Base-by-base conservation (phyloP, 495 filamentous ascomycete genomes). In the Cercophora scortea region DNA sequence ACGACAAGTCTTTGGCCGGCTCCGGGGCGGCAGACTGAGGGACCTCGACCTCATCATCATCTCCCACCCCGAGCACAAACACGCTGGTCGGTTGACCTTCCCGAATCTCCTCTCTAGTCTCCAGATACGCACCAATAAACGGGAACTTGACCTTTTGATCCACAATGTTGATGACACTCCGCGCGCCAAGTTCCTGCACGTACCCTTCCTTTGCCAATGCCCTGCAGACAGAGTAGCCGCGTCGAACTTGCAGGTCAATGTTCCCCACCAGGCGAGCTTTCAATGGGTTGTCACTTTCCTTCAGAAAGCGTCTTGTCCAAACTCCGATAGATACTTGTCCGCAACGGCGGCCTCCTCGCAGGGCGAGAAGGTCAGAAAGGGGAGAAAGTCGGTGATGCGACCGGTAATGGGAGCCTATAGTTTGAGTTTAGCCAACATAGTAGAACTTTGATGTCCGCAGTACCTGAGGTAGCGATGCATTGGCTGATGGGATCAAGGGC, bases 301-400 rank as follows among this genome's bases (percentile, higher is more conserved):
- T 54, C n/a, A 77, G 58, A 1, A 64, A 8, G 75, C 59, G 6
- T 66, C 51, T 1, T 51, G 45, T 15, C 51, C 61, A 8, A 77
- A 55, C 16, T 65, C 60, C 0, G 74, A 62, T 1, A 79, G 46
- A 45, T 59, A 74, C 49, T 76, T 75, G 56, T 78, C 74, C 2
- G 63, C 70, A 8, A 77, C 59, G 6, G 76, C 69, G 7, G 67
- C 69, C 42, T 71, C 65, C 52, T 79, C 76, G 6, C 51, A 56
- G 4, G 52, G 46, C 1, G 67, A 67, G 51, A 79, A 79, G 0
- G 74, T 71, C 9, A 79, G 58, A 55, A 78, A 77, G 3, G 76
- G 76, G 16, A 75, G 42, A 15, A 79, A 64, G 6, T 53, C 55
- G 0, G 69, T 66, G 9, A 79, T 72, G 8, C 76, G 66, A 11